Evolutionary conservation across 768 basidiomycete genomes (phyloP), one percentile per base, ranked within the genome.

Genomic region (Leccinellum albellum): DNA sequence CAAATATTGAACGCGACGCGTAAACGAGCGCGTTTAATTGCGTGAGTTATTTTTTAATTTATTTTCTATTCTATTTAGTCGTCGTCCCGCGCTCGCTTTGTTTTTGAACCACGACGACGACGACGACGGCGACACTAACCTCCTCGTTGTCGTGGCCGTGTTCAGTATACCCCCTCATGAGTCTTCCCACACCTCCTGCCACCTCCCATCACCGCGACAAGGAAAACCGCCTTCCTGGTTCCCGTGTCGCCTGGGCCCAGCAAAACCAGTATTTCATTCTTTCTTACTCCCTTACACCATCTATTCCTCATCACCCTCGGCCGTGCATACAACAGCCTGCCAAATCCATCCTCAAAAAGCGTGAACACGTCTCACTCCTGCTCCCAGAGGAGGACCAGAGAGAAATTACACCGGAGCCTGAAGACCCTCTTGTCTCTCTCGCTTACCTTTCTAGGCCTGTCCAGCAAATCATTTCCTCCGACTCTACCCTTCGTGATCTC

Each of bases 331-430:
- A 73, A 15, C 75, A 63, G 14, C 88, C 88, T 0, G 54, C 71
- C 21, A 87, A 80, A 60, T 88, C 90, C 7, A 91, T 91, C 56
- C 78, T 92, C 33, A 92, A 91, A 72, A 82, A 78, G 62, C 61
- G 62, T 61, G 50, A 56, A 44, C 65, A 75, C 24, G 59, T 64
- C 9, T 57, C 70, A 21, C 71, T 79, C 21, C 69, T 78, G 1
- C 65, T 69, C 3, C 58, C 77, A 3, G 75, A 82, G n/a, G 75
- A 78, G 50, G 73, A 71, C 24, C 70, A 73, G 51, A 81, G 89
- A 55, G 84, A 89, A 55, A 71, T 77, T 14, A 92, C 91, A 0
- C 91, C 91, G n/a, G 90, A 90, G 64, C 91, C 91, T 3, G 71
- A 73, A 2, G 82, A 85, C 63, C 87, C 89, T 12, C 77, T 90